Conservation (phyloP, 768 basidiomycete genomes). For the Cystobasidium onofrii region DNA sequence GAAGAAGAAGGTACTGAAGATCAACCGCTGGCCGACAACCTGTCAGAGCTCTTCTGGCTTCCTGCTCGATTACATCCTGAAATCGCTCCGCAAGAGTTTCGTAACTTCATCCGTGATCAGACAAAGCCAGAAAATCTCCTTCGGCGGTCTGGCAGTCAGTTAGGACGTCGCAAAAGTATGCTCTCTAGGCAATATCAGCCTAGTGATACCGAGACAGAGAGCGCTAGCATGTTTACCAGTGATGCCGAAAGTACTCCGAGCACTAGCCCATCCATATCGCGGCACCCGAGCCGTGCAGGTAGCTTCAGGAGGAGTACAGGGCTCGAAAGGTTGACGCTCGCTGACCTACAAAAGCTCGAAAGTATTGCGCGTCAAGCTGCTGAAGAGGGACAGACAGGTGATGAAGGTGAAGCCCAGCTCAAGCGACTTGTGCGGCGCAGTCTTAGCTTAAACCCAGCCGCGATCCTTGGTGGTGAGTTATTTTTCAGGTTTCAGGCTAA, state of each 20-base stretch:
- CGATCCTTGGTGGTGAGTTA: conserved; percentile 33
- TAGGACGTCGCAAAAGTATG: conserved; percentile 83
- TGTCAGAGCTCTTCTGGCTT: conserved; percentile 84
- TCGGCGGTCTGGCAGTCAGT: conserved; percentile 47
- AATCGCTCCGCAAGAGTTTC: conserved; percentile 91
- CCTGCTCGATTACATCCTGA: conserved; percentile 94
- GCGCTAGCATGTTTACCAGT: background rate
- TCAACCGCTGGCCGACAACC: conserved; percentile 9
- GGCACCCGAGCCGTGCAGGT: conserved; percentile 51
- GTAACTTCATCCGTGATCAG: conserved; percentile 89
- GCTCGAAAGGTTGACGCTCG: conserved; percentile 71
- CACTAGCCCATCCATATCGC: conserved; percentile 14
- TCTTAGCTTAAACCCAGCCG: conserved; percentile 37
- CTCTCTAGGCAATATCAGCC: conserved; percentile 88
- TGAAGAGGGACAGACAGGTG: conserved; percentile 71
- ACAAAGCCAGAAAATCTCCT: conserved; percentile 47
- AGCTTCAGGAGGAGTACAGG: conserved; percentile 58
- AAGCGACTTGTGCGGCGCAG: conserved; percentile 35
- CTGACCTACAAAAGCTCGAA: conserved; percentile 88
- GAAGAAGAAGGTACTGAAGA: conserved; percentile 10
- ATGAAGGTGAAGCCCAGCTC: conserved; percentile 64
- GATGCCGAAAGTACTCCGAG: background rate
- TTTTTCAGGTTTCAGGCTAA: background rate
- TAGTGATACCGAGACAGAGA: conserved; percentile 57
- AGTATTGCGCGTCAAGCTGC: conserved; percentile 77